phyloP scores from a whole-genome alignment of 73 alveolate species.

The Paramecium octaurelia region DNA sequence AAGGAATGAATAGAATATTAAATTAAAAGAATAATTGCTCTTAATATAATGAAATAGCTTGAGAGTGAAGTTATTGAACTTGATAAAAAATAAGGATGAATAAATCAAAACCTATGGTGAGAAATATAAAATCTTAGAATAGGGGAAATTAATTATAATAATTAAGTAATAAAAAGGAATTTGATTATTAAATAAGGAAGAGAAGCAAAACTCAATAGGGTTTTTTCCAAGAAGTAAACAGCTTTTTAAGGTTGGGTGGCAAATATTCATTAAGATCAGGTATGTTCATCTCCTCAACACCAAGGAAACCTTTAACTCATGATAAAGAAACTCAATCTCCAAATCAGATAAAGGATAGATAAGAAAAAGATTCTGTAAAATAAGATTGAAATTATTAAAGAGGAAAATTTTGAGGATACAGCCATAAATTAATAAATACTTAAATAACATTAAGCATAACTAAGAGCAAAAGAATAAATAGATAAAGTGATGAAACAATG shows the following conservation, averaged over 20 bases:
- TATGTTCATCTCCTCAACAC: background rate
- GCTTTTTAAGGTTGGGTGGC: background rate
- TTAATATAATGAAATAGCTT: background rate
- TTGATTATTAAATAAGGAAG: background rate
- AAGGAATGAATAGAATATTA: no score
- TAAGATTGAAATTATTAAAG: background rate
- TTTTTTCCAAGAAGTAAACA: background rate
- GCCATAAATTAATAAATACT: background rate
- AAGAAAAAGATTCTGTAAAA: background rate
- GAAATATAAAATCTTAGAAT: background rate
- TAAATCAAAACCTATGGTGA: background rate
- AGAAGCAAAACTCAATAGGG: background rate
- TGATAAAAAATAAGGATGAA: background rate
- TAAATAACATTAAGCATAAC: background rate
- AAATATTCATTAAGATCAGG: background rate
- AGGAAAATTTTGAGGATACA: slow-evolving; percentile 44
- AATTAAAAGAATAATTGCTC: no score
- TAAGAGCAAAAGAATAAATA: background rate
- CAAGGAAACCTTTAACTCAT: background rate
- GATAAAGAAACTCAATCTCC: background rate
- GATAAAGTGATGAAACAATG: background rate
- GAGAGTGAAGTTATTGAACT: background rate
- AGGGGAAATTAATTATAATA: background rate
- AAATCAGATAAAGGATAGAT: background rate
- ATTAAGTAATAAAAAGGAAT: background rate